A percentile compares a stretch with the other conserved stretches of the same genome.
These are phyloP conservation scores for Sanghuangporus sanghuang DNA, from an alignment of 1,284 basidiomycete genomes.

Conservation along the genomic window DNA sequence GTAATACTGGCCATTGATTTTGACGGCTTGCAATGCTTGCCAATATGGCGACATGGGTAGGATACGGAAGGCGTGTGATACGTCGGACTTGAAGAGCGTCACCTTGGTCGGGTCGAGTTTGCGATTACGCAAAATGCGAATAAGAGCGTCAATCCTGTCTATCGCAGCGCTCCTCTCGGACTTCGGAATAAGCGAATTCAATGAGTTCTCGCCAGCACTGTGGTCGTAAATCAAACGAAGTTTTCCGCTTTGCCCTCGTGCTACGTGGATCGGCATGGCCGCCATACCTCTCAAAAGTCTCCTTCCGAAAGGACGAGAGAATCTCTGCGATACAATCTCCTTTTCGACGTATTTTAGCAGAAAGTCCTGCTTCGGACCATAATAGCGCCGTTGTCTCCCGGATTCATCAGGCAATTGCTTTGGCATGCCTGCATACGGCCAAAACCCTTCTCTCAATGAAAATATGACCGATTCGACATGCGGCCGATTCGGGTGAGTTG, in stretches of 20 bases:
- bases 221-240: constrained; percentile 18
- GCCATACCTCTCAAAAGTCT: constrained; percentile 42
- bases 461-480: constrained; percentile 31
- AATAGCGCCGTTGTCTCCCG: constrained; percentile 1
- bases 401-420: constrained; percentile 27
- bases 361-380: background rate
- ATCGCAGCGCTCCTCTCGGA: background rate
- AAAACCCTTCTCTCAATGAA: constrained; percentile 34
- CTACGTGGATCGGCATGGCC: constrained; percentile 33
- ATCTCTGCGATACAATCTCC: constrained; percentile 30
- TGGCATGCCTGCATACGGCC: constrained; percentile 33
- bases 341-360: constrained; percentile 12
- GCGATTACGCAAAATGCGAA: constrained; percentile 1
- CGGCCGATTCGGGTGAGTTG: constrained; percentile 30
- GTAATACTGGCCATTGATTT: constrained; percentile 13
- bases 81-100: constrained; percentile 19
- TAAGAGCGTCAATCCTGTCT: constrained; percentile 10
- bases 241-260: constrained; percentile 33
- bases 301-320: constrained; percentile 33
- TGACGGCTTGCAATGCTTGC: constrained; percentile 23
- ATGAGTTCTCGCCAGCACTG: constrained; percentile 11
- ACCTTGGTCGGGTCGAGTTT: background rate
- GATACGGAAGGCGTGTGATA: constrained; percentile 22
- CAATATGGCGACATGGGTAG: constrained; percentile 22
- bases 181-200: constrained; percentile 16